phyloP scores from a whole-genome alignment of 2,329 filamentous ascomycete species.

The Cladosporium austrohemisphaericum region DNA sequence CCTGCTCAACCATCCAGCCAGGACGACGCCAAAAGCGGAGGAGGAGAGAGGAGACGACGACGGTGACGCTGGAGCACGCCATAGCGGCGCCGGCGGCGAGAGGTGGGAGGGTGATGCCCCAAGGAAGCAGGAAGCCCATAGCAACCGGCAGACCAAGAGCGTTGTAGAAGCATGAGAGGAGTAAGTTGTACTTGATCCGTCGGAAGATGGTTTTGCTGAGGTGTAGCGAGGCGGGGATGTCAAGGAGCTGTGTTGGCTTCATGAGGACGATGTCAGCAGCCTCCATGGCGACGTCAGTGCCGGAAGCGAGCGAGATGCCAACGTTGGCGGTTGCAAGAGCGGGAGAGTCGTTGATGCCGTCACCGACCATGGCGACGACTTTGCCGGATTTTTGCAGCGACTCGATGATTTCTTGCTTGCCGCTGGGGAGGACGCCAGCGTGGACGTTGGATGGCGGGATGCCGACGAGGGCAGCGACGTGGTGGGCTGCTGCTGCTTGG shows the following conservation, averaged over 20 bases:
- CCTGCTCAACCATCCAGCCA: conserved; percentile 63
- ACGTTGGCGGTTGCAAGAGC: conserved; percentile 89
- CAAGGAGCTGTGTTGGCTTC: conserved; percentile 84
- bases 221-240: conserved; percentile 81
- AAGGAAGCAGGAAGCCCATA: conserved; percentile 91
- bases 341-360: conserved; percentile 97
- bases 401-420: conserved; percentile 83
- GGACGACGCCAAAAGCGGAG: conserved; percentile 85
- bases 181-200: conserved; percentile 88
- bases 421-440: conserved; percentile 82
- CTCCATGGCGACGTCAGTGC: conserved; percentile 96
- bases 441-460: conserved; percentile 73
- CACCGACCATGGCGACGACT: conserved; percentile 91
- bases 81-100: conserved; percentile 95
- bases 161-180: conserved; percentile 94
- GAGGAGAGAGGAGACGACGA: conserved; percentile 77
- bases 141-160: conserved; percentile 86
- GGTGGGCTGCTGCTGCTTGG: conserved; percentile 75
- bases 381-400: conserved; percentile 71
- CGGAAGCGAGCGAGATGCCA: conserved; percentile 86
- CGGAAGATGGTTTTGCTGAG: conserved; percentile 81
- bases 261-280: conserved; percentile 95
- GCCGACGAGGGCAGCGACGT: conserved; percentile 77
- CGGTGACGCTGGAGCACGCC: conserved; percentile 84
- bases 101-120: conserved; percentile 82